Percentiles rank a stretch among this genome's conserved stretches.
Conservation (phyloP, 108 stramenopile genomes). For the Mayamaea pseudoterrestris region DNA sequence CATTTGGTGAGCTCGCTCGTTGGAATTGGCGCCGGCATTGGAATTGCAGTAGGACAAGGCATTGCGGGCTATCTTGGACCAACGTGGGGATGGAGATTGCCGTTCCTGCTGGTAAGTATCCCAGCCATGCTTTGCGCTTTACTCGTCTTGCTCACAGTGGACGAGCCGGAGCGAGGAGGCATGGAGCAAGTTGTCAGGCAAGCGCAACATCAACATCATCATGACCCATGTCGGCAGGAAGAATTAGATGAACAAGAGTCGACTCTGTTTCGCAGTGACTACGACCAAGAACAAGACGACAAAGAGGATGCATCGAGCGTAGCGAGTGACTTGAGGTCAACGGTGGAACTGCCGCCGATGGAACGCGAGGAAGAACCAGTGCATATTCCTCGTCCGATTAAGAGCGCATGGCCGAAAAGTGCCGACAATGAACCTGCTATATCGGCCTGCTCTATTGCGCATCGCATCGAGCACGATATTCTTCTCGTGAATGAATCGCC, state of each 20-base stretch:
- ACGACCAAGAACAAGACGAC: too few relatives aligned
- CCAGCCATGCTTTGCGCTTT: conserved; percentile 55
- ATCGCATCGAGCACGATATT: too few relatives aligned
- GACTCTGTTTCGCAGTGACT: too few relatives aligned
- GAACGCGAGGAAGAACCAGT: too few relatives aligned
- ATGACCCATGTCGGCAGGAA: too few relatives aligned
- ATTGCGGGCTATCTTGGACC: conserved; percentile 72
- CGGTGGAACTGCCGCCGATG: conserved; percentile 1
- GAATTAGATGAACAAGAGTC: too few relatives aligned
- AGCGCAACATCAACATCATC: too few relatives aligned
- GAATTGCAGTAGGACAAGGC: conserved; percentile 61
- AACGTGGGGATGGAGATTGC: conserved; percentile 63
- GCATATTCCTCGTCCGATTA: too few relatives aligned
- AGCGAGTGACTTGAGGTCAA: neutral
- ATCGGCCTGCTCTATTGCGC: too few relatives aligned
- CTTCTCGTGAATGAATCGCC: too few relatives aligned
- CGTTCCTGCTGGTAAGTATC: conserved; percentile 62
- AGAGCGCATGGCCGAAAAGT: too few relatives aligned
- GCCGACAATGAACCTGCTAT: too few relatives aligned
- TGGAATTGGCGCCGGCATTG: conserved; percentile 54
- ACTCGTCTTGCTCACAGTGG: conserved; percentile 38
- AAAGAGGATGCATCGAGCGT: neutral
- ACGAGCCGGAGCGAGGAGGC: conserved; percentile 59
- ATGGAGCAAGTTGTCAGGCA: conserved; percentile 28
- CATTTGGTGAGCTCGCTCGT: conserved; percentile 55